phyloP scores from a whole-genome alignment of 1,284 basidiomycete species.

The Cerioporus squamosus region DNA sequence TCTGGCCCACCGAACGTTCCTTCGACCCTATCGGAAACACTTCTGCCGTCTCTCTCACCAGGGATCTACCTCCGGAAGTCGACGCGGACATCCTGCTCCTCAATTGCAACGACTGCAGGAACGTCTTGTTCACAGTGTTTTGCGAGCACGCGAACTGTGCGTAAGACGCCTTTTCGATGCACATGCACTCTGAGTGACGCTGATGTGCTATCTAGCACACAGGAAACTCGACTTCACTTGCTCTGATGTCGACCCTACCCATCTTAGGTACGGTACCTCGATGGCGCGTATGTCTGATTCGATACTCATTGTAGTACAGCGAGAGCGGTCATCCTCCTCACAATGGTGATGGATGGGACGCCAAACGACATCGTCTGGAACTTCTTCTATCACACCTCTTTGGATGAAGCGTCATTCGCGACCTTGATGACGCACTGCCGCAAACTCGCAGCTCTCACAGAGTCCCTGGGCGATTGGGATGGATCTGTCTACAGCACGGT shows the following conservation, averaged over 20 bases:
- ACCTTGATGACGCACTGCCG: conserved; percentile 49
- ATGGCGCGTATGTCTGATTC: background rate
- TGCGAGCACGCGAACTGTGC: conserved; percentile 12
- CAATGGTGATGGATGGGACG: conserved; percentile 39
- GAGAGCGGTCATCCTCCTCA: conserved; percentile 43
- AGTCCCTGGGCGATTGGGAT: conserved; percentile 47
- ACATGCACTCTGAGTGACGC: conserved; percentile 4
- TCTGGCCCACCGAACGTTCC: conserved; percentile 45
- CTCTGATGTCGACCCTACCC: conserved; percentile 59
- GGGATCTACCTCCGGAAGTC: conserved; percentile 49
- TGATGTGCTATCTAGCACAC: conserved; percentile 1
- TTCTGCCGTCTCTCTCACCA: conserved; percentile 51
- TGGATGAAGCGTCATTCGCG: conserved; percentile 45
- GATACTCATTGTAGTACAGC: conserved; percentile 30
- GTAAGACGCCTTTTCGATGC: background rate
- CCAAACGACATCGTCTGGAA: conserved; percentile 47
- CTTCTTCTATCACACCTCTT: conserved; percentile 58
- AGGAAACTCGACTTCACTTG: conserved; percentile 59
- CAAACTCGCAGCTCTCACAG: conserved; percentile 44
- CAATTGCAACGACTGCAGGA: conserved; percentile 64
- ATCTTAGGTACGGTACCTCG: conserved; percentile 48
- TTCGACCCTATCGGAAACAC: conserved; percentile 65
- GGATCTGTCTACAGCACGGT: conserved; percentile 41
- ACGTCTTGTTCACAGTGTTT: conserved; percentile 54
- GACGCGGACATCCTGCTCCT: conserved; percentile 52